Evolutionary conservation across 2,329 filamentous ascomycete species (phyloP).

Genomic region (Exophiala lecanii-corni): DNA sequence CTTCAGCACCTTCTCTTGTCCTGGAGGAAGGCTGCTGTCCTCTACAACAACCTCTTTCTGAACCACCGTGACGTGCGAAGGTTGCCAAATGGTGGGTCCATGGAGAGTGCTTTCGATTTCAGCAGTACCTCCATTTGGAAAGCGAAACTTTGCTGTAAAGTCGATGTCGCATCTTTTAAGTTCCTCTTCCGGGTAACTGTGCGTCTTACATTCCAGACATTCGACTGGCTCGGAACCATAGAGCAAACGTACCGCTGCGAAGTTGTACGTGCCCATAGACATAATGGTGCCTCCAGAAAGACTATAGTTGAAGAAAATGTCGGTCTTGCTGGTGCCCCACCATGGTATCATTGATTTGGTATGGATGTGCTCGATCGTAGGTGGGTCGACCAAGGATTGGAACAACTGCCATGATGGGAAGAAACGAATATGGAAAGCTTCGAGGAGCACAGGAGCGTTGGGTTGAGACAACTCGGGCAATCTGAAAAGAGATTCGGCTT

Average conservation of each 20-base stretch:
- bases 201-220: neutral
- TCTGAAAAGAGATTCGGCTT: constrained; percentile 35
- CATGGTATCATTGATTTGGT: neutral
- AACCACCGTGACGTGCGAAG: neutral
- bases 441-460: constrained; percentile 45
- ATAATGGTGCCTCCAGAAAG: constrained; percentile 13
- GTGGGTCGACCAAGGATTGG: constrained; percentile 30
- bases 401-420: constrained; percentile 45
- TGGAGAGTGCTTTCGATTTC: neutral
- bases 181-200: neutral
- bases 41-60: neutral
- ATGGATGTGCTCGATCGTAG: constrained; percentile 4
- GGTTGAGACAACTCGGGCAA: neutral
- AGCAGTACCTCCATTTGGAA: neutral
- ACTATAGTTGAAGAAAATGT: constrained; percentile 16
- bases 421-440: constrained; percentile 52
- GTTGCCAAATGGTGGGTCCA: neutral
- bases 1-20: neutral
- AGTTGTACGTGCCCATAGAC: constrained; percentile 12
- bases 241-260: constrained; percentile 1
- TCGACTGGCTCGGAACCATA: neutral
- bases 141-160: neutral
- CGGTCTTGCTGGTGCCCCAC: neutral
- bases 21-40: neutral
- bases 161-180: neutral